phyloP scores from a whole-genome alignment of 441 rosid species.

The Macaranga tanarius region DNA sequence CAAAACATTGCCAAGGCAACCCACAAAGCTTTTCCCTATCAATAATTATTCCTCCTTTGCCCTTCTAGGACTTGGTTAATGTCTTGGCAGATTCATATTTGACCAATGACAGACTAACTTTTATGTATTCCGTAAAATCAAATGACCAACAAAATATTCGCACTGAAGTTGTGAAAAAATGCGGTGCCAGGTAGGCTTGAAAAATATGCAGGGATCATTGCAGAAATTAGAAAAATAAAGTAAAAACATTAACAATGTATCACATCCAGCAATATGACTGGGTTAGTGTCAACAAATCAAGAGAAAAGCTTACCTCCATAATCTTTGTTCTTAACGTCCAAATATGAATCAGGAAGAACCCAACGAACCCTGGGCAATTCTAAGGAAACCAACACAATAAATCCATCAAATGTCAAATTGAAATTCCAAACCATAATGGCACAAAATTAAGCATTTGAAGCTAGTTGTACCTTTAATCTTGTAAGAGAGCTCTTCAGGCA shows the following conservation, averaged over 20 bases:
- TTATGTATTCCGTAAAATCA: neutral
- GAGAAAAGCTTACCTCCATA: constrained; percentile 63
- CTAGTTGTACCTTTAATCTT: constrained; percentile 60
- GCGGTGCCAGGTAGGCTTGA: too few species aligned
- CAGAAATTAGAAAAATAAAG: neutral
- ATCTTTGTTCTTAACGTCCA: constrained; percentile 79
- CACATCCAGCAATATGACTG: neutral
- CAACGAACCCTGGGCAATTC: constrained; percentile 73
- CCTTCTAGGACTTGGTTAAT: neutral
- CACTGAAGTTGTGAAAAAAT: neutral
- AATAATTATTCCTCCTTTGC: neutral
- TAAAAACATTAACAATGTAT: neutral
- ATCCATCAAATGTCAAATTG: neutral
- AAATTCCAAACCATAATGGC: neutral
- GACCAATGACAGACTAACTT: neutral
- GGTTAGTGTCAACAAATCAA: neutral
- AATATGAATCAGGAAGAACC: constrained; percentile 91
- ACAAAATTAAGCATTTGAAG: constrained; percentile 6
- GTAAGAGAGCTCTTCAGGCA: constrained; percentile 71
- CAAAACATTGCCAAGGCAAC: neutral
- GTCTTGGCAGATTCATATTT: neutral
- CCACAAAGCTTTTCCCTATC: neutral
- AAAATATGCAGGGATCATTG: neutral
- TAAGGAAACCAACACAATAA: constrained; percentile 25
- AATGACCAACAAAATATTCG: neutral